Evolutionary conservation across 2,329 filamentous ascomycete genomes (phyloP).

Genomic region (Colletotrichum sp.): DNA sequence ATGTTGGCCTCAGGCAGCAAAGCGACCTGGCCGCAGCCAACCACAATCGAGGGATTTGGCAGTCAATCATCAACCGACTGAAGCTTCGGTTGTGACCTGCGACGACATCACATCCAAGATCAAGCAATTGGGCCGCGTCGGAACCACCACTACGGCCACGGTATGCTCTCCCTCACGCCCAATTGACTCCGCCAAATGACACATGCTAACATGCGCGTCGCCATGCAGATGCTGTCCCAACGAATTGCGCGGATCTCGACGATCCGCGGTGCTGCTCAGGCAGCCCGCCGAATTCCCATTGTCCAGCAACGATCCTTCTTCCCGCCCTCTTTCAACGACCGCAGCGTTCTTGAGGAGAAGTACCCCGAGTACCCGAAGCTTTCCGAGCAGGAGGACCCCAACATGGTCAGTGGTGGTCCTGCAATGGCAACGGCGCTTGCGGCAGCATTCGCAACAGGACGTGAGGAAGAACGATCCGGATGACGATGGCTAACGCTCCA

Average conservation of each 20-base stretch:
- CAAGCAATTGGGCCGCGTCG: conserved; percentile 34
- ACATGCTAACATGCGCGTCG: not conserved
- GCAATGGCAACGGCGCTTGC: not conserved
- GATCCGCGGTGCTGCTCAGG: conserved; percentile 47
- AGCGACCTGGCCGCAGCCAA: not conserved
- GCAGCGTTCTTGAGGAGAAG: conserved; percentile 54
- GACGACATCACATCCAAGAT: conserved; percentile 24
- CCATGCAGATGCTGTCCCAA: conserved; percentile 63
- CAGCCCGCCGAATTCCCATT: conserved; percentile 54
- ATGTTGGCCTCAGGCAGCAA: conserved; percentile 37
- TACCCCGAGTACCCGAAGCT: conserved; percentile 53
- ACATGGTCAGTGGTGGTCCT: conserved; percentile 59
- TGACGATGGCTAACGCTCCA: conserved; percentile 25
- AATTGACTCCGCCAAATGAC: not conserved
- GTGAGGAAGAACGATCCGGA: not conserved
- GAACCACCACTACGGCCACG: conserved; percentile 36
- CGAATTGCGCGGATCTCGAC: conserved; percentile 59
- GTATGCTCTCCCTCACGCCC: conserved; percentile 24
- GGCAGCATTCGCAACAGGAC: not conserved
- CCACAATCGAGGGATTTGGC: conserved; percentile 23
- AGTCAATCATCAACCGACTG: conserved; percentile 23
- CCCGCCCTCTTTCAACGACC: conserved; percentile 53
- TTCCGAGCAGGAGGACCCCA: conserved; percentile 68
- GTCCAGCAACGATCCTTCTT: conserved; percentile 64
- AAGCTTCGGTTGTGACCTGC: conserved; percentile 24